phyloP scores from a whole-genome alignment of 345 rosid species.

The Salix exigua region DNA sequence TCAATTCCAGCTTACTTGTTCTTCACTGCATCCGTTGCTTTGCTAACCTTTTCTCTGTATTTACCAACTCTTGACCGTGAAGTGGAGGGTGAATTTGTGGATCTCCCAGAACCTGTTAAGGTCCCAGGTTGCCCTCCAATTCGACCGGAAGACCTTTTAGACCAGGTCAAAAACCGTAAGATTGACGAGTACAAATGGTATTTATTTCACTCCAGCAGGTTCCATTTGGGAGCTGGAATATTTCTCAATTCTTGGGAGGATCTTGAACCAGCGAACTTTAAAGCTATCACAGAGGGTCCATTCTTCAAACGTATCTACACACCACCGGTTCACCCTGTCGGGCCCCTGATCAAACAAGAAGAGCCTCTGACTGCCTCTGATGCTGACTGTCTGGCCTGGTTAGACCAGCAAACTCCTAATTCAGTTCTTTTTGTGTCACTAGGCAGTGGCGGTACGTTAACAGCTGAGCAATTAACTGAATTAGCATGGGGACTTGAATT shows the following conservation, averaged over 20 bases:
- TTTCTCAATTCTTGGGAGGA: conserved; percentile 24
- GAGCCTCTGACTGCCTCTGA: neutral
- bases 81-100: conserved; percentile 15
- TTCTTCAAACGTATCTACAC: conserved; percentile 12
- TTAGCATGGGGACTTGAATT: conserved; percentile 21
- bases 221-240: conserved; percentile 12
- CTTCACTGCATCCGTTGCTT: conserved; percentile 6
- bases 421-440: conserved; percentile 20
- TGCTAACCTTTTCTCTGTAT: conserved; percentile 15
- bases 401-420: conserved; percentile 15
- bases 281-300: conserved; percentile 10
- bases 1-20: conserved; percentile 19
- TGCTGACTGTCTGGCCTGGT: conserved; percentile 7
- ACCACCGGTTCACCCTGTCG: conserved; percentile 12
- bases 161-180: conserved; percentile 16
- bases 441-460: conserved; percentile 24
- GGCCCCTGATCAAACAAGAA: conserved; percentile 18
- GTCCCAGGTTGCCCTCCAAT: conserved; percentile 22
- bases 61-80: conserved; percentile 20
- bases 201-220: conserved; percentile 8
- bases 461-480: conserved; percentile 14
- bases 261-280: conserved; percentile 7
- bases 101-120: conserved; percentile 13
- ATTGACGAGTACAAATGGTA: conserved; percentile 7
- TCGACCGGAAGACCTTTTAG: conserved; percentile 14